phyloP scores from a whole-genome alignment of 1,284 basidiomycete genomes.

The Cutaneotrichosporon spelunceum region DNA sequence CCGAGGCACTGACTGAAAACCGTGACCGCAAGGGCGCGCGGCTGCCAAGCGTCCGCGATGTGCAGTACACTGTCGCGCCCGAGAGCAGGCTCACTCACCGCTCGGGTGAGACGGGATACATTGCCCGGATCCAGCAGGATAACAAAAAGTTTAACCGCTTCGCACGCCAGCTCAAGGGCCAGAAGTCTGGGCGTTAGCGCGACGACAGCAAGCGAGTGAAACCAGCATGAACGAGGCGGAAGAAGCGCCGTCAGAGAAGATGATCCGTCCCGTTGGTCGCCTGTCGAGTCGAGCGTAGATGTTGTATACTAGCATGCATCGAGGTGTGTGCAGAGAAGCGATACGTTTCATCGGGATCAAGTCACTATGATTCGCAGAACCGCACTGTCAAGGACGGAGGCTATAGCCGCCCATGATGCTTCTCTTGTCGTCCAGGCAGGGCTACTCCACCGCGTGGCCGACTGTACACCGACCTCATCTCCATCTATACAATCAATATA shows the following conservation, averaged over 20 bases:
- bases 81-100: constrained; percentile 36
- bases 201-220: not conserved
- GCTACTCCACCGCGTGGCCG: too few species aligned
- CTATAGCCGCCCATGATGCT: too few species aligned
- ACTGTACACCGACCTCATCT: not conserved
- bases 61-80: constrained; percentile 47
- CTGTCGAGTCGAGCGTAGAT: not conserved
- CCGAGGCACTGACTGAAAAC: constrained; percentile 39
- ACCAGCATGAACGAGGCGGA: not conserved
- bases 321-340: too few species aligned
- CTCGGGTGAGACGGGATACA: constrained; percentile 37
- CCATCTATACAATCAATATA: not conserved
- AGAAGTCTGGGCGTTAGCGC: not conserved
- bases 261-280: not conserved
- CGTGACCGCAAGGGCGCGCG: constrained; percentile 40
- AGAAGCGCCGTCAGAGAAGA: too few species aligned
- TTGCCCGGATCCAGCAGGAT: constrained; percentile 44
- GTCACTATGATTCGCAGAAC: too few species aligned
- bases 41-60: constrained; percentile 36
- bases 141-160: constrained; percentile 50
- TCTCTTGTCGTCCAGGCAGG: too few species aligned
- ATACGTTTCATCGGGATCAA: too few species aligned
- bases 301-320: constrained; percentile 12
- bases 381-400: too few species aligned
- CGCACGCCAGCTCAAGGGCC: constrained; percentile 40